Base-by-base conservation (phyloP, 2,329 filamentous ascomycete genomes). In the Trichocomaceae sp. region DNA sequence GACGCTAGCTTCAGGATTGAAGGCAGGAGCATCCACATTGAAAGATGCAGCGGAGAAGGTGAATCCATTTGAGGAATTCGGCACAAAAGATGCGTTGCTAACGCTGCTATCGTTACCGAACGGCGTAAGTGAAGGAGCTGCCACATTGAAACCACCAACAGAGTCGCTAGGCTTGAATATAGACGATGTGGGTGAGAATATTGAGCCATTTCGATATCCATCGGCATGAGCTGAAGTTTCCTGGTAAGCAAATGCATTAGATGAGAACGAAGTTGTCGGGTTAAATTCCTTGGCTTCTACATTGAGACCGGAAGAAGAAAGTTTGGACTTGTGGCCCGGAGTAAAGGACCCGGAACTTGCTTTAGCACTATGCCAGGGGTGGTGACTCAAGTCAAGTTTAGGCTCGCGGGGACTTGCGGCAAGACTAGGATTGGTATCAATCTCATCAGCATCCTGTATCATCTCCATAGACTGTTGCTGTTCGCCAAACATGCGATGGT, bases 211-310 rank as follows among this genome's bases (percentile, higher is more conserved):
- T 26, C 59, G 61, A 50, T 61, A 62, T 35, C 58, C 63, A 31
- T 65, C 65, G 59, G 75, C 72, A 53, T 75, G 70, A 63, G 79
- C 78, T 20, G 65, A 62, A 52, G 68, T 67, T 45, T 42, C 44
- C 45, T 72, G 71, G 15, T 77, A 77, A 2, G 75, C 68, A 57
- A 73, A 72, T 42, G 66, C 66, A 15, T 69, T 72, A 15, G 78
- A 72, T 44, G 72, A 73, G 62, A 82, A 82, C 2, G 77, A 74
- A 15, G 73, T 73, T 35, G 70, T 70, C 6, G 82, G 81, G 54
- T 86, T 89, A 77, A 96, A 96, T 65, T 93, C 89, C 47, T 90
- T 87, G 0, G 92, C 92, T 59, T 86, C 83, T 29, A 95, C 90
- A 63, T 97, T 97, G 62, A 97, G 80, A 61, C 85, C 91, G 0